Conservation (phyloP, 2,329 filamentous ascomycete species). For the Pyricularia pennisetigena region DNA sequence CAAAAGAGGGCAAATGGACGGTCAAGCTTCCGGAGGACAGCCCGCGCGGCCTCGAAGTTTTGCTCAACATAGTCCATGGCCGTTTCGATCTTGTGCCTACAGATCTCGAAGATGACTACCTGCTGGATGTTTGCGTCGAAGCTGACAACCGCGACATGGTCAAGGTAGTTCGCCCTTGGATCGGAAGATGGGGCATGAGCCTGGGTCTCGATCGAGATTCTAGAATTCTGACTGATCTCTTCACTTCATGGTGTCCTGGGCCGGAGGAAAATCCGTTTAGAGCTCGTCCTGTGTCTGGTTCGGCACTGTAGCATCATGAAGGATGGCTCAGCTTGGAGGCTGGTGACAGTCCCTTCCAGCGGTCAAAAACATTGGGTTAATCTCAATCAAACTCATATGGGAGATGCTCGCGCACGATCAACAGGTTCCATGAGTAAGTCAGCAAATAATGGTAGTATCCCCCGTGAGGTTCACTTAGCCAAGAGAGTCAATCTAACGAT, state of each 20-base stretch:
- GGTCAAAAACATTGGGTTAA: background rate
- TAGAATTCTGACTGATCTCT: background rate
- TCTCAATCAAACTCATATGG: background rate
- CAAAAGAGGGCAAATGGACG: background rate
- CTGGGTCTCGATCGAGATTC: background rate
- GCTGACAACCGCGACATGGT: background rate
- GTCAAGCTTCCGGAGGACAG: background rate
- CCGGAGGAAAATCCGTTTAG: background rate
- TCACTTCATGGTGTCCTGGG: background rate
- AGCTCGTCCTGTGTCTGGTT: background rate
- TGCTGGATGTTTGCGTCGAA: background rate
- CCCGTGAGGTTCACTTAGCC: background rate
- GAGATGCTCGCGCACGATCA: background rate
- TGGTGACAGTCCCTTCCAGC: background rate
- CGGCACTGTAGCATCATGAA: background rate
- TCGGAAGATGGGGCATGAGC: background rate
- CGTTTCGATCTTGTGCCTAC: background rate
- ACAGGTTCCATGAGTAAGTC: background rate
- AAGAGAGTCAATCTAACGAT: background rate
- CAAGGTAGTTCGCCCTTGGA: background rate
- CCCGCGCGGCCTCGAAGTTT: background rate
- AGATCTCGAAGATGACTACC: background rate
- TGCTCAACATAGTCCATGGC: background rate
- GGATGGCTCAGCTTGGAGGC: background rate
- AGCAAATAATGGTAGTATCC: background rate